phyloP scores from a whole-genome alignment of 345 rosid species.

The Gossypium turneri region DNA sequence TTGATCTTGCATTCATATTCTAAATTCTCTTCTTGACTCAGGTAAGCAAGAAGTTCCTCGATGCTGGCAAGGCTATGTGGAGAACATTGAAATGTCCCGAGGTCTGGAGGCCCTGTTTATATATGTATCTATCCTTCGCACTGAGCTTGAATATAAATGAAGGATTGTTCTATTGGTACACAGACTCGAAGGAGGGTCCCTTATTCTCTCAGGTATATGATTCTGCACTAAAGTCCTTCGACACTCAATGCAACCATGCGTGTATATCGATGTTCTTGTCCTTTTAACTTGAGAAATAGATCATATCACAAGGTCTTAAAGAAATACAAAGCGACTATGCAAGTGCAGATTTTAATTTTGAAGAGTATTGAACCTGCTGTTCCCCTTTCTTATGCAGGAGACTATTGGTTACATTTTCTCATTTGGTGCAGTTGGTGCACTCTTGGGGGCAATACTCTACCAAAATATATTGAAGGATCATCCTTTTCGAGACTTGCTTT shows the following conservation, averaged over 20 bases:
- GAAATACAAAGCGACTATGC: not conserved
- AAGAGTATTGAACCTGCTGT: constrained; percentile 23
- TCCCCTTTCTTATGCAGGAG: constrained; percentile 48
- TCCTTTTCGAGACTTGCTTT: constrained; percentile 59
- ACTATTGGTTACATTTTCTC: constrained; percentile 80
- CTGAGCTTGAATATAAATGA: constrained; percentile 71
- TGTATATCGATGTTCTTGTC: not conserved
- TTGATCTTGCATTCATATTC: constrained; percentile 6
- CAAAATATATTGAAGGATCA: constrained; percentile 69
- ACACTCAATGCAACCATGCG: not conserved
- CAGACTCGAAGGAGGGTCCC: constrained; percentile 76
- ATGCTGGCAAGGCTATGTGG: constrained; percentile 85
- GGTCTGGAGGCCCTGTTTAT: constrained; percentile 91
- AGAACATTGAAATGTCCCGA: constrained; percentile 62
- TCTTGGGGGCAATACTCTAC: constrained; percentile 72
- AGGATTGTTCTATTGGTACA: constrained; percentile 89
- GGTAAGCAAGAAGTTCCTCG: constrained; percentile 61
- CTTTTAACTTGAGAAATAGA: not conserved
- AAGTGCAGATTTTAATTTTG: not conserved
- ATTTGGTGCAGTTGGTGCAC: constrained; percentile 71
- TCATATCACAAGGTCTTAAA: not conserved
- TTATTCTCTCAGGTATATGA: constrained; percentile 76
- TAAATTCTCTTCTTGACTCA: constrained; percentile 27
- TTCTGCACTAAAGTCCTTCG: not conserved
- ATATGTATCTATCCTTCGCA: constrained; percentile 76